Evolutionary conservation across 2,329 filamentous ascomycete genomes (phyloP).

Genomic region (Talaromyces sp.): DNA sequence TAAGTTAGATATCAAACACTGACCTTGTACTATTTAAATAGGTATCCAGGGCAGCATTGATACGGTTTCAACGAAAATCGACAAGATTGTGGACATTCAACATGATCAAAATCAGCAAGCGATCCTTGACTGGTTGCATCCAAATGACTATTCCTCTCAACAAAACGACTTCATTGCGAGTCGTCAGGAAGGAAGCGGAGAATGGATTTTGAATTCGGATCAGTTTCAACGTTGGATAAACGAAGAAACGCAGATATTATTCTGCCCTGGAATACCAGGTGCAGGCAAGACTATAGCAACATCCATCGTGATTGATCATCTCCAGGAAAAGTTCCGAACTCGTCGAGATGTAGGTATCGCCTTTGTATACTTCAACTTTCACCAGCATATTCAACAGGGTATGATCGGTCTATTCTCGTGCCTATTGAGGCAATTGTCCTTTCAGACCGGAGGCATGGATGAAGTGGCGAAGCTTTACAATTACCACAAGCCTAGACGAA

Average conservation of each 20-base stretch:
- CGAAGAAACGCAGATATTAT: slow-evolving; percentile 26
- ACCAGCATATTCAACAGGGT: slow-evolving; percentile 13
- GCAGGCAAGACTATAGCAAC: slow-evolving; percentile 42
- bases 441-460: background rate
- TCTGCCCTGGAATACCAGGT: slow-evolving; percentile 40
- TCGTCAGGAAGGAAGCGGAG: slow-evolving; percentile 14
- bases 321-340: slow-evolving; percentile 9
- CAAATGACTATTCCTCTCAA: slow-evolving; percentile 8
- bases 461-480: slow-evolving; percentile 18
- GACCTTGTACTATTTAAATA: background rate
- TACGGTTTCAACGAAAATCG: background rate
- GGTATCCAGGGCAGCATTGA: background rate
- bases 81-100: slow-evolving; percentile 2
- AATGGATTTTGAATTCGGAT: slow-evolving; percentile 18
- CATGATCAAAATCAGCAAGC: slow-evolving; percentile 8
- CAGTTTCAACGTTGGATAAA: slow-evolving; percentile 18
- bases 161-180: slow-evolving; percentile 11
- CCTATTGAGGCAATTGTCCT: slow-evolving; percentile 12
- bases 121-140: slow-evolving; percentile 11
- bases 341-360: slow-evolving; percentile 1
- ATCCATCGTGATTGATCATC: slow-evolving; percentile 35
- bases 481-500: slow-evolving; percentile 6
- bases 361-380: slow-evolving; percentile 9
- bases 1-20: background rate
- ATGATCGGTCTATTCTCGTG: background rate